Conservation (phyloP, 352 stramenopile genomes). For the Pythium angustatum region DNA sequence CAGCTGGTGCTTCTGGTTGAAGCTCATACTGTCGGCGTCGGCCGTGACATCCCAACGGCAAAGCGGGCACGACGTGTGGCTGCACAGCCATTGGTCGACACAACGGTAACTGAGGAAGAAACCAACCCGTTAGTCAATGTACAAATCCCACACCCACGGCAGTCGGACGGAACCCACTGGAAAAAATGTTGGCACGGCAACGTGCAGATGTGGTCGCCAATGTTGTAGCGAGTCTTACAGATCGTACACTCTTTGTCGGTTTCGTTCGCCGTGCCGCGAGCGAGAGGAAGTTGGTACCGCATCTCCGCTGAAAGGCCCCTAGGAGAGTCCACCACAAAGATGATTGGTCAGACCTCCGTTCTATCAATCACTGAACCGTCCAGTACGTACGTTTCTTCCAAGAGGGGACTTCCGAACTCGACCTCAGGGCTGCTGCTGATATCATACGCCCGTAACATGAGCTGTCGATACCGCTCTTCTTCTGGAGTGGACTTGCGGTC, state of each 20-base stretch:
- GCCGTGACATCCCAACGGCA: slow-evolving; percentile 79
- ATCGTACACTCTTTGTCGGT: slow-evolving; percentile 86
- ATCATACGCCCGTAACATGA: slow-evolving; percentile 54
- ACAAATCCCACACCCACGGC: too few relatives aligned
- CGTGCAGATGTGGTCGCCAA: slow-evolving; percentile 83
- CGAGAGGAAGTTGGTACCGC: slow-evolving; percentile 79
- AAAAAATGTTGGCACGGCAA: slow-evolving; percentile 87
- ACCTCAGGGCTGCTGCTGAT: slow-evolving; percentile 73
- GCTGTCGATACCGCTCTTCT: slow-evolving; percentile 59
- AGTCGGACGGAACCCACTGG: slow-evolving; percentile 51
- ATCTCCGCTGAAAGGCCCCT: slow-evolving; percentile 78
- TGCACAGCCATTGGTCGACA: slow-evolving; percentile 86
- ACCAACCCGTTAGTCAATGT: not conserved
- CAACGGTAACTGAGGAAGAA: slow-evolving; percentile 56
- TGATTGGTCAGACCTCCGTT: not conserved
- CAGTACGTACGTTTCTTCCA: slow-evolving; percentile 70
- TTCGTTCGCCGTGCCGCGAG: slow-evolving; percentile 75
- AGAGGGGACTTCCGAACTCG: slow-evolving; percentile 64
- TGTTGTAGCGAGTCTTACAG: slow-evolving; percentile 81
- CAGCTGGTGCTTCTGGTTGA: slow-evolving; percentile 70
- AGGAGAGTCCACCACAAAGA: not conserved
- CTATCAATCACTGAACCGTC: not conserved
- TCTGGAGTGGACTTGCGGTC: slow-evolving; percentile 60
- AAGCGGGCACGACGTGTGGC: slow-evolving; percentile 83
- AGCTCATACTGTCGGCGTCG: slow-evolving; percentile 38